These are phyloP conservation scores for Phyllosticta capitalensis DNA, from an alignment of 2,329 filamentous ascomycete genomes.

Conservation along the genomic window DNA sequence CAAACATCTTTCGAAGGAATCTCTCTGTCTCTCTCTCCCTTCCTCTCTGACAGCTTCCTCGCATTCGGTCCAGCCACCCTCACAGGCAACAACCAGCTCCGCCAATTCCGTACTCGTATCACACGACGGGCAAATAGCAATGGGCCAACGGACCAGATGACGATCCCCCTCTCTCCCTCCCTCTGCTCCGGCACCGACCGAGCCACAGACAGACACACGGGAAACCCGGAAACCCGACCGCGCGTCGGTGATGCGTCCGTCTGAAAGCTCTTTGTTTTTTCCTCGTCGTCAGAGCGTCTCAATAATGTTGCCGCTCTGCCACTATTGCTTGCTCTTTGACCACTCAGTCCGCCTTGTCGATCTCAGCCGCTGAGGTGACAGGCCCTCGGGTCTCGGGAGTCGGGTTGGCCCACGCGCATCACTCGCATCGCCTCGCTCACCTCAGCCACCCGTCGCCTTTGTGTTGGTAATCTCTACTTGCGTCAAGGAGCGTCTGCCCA, in stretches of 20 bases:
- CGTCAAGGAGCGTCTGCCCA: neutral
- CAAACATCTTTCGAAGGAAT: neutral
- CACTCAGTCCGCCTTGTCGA: neutral
- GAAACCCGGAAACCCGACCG: neutral
- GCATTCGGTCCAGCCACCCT: neutral
- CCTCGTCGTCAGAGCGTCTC: neutral
- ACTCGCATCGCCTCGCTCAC: neutral
- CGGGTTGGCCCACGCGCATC: neutral
- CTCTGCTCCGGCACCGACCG: neutral
- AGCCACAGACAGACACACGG: neutral
- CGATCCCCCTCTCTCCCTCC: neutral
- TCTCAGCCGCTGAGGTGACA: neutral
- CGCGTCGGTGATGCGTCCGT: neutral
- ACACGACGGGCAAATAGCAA: neutral
- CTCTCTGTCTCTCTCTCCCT: neutral
- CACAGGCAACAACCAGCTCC: neutral
- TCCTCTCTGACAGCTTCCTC: neutral
- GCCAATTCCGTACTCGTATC: neutral
- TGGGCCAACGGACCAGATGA: neutral
- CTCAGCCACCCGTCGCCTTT: neutral
- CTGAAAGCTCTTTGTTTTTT: neutral
- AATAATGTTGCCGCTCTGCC: too few relatives aligned
- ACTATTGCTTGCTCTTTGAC: neutral
- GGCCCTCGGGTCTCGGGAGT: neutral
- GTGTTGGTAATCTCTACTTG: neutral